These are phyloP conservation scores for Trypanosomatidae sp. DNA, from an alignment of 208 protist genomes.

Conservation along the genomic window DNA sequence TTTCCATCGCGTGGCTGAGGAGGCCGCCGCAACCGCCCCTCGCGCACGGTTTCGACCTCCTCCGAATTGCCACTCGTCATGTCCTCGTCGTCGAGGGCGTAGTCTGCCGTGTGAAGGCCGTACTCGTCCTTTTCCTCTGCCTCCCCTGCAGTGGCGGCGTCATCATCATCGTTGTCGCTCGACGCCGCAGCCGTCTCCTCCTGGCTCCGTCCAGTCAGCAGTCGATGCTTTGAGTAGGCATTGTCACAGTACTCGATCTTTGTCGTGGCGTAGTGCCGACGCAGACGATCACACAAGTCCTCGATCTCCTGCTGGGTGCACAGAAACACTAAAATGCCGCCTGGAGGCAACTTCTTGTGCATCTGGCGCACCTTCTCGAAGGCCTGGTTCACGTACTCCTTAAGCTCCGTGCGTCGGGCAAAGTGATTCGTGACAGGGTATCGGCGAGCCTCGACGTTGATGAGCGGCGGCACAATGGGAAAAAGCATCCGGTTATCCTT, in stretches of 20 bases:
- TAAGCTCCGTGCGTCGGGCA: constrained; percentile 89
- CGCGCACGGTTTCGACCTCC: constrained; percentile 25
- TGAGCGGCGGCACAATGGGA: constrained; percentile 90
- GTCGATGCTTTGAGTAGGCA: constrained; percentile 69
- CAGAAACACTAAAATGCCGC: constrained; percentile 98
- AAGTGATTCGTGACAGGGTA: constrained; percentile 98
- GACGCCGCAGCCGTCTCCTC: constrained; percentile 33
- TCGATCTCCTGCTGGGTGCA: constrained; percentile 97
- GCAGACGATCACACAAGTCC: constrained; percentile 81
- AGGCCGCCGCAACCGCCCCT: constrained; percentile 20
- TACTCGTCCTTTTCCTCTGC: constrained; percentile 37
- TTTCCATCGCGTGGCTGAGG: constrained; percentile 3
- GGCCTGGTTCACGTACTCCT: constrained; percentile 94
- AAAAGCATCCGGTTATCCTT: constrained; percentile 97
- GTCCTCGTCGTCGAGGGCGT: constrained; percentile 52
- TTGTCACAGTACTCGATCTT: constrained; percentile 87
- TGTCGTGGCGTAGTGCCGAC: constrained; percentile 76
- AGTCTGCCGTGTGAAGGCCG: constrained; percentile 32
- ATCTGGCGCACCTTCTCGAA: constrained; percentile 97
- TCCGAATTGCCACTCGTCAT: constrained; percentile 4
- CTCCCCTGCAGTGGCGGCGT: constrained; percentile 5
- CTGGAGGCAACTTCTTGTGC: constrained; percentile 96
- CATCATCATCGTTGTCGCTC: constrained; percentile 18
- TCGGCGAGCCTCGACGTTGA: constrained; percentile 96
- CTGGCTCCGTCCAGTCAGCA: constrained; percentile 41